Evolutionary conservation across 2,329 filamentous ascomycete genomes (phyloP).

Genomic region (Daldinia sp.): DNA sequence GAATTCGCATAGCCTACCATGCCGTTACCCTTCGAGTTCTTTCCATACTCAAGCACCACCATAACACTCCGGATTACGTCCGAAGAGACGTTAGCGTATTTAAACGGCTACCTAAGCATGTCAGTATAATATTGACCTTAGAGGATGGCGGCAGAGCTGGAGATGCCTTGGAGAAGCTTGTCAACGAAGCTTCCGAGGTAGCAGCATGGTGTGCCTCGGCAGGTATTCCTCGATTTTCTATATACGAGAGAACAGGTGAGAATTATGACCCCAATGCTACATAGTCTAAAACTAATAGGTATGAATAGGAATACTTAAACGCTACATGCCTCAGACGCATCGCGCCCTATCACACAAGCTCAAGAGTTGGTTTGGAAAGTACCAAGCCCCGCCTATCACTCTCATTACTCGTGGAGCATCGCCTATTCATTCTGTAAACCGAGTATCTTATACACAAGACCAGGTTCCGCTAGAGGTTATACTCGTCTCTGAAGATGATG

Average conservation of each 20-base stretch:
- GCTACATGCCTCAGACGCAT: slow-evolving; percentile 87
- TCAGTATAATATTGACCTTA: slow-evolving; percentile 86
- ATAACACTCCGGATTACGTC: slow-evolving; percentile 93
- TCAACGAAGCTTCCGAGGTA: slow-evolving; percentile 92
- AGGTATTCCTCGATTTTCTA: slow-evolving; percentile 85
- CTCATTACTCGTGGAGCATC: slow-evolving; percentile 59
- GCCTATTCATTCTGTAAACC: slow-evolving; percentile 53
- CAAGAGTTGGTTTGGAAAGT: slow-evolving; percentile 84
- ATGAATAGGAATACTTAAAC: slow-evolving; percentile 82
- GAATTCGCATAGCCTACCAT: slow-evolving; percentile 83
- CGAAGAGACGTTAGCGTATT: slow-evolving; percentile 84
- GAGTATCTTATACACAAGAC: slow-evolving; percentile 50
- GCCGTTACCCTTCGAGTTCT: slow-evolving; percentile 81
- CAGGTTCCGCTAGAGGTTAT: slow-evolving; percentile 70
- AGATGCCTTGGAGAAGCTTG: slow-evolving; percentile 82
- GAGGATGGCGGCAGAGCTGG: slow-evolving; percentile 76
- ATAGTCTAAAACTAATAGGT: slow-evolving; percentile 25
- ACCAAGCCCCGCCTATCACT: slow-evolving; percentile 76
- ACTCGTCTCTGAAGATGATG: slow-evolving; percentile 88
- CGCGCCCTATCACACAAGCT: slow-evolving; percentile 83
- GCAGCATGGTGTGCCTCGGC: slow-evolving; percentile 93
- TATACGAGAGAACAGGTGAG: slow-evolving; percentile 92
- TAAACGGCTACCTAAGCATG: slow-evolving; percentile 80
- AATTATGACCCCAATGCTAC: not conserved
- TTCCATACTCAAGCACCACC: slow-evolving; percentile 91